phyloP scores from a whole-genome alignment of 148 eudicot species.

The Camellia sinensis region DNA sequence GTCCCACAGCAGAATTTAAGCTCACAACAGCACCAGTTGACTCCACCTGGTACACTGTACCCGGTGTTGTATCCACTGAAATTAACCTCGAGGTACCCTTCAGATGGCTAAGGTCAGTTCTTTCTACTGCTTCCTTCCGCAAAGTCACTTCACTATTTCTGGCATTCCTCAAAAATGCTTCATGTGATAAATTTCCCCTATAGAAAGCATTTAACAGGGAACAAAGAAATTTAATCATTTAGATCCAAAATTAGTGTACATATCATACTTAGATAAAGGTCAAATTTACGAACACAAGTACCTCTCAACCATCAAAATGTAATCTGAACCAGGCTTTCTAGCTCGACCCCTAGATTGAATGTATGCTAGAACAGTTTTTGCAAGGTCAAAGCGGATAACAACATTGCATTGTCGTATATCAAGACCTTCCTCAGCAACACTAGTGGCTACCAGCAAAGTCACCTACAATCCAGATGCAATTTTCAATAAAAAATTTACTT shows the following conservation, averaged over 20 bases:
- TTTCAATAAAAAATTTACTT: constrained; percentile 10
- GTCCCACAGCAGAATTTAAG: constrained; percentile 97
- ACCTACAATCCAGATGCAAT: constrained; percentile 45
- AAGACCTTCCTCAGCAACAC: constrained; percentile 99
- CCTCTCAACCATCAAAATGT: constrained; percentile 99
- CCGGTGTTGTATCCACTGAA: constrained; percentile 54
- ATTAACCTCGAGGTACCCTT: constrained; percentile 60
- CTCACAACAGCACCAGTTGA: constrained; percentile 98
- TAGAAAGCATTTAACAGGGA: constrained; percentile 12
- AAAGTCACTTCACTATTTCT: constrained; percentile 96
- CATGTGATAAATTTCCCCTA: constrained; percentile 87
- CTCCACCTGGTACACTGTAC: constrained; percentile 80
- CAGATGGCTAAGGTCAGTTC: constrained; percentile 92
- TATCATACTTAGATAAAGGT: background rate
- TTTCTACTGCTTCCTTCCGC: constrained; percentile 92
- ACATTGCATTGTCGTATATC: constrained; percentile 99
- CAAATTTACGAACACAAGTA: constrained; percentile 21
- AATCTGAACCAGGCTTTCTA: constrained; percentile 98
- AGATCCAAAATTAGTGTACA: background rate
- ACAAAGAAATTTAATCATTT: background rate
- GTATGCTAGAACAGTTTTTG: constrained; percentile 98
- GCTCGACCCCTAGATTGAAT: constrained; percentile 99
- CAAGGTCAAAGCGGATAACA: constrained; percentile 97
- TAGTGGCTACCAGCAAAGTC: constrained; percentile 94
- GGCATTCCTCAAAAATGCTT: constrained; percentile 84